These are phyloP conservation scores for Penicillium vulpinum DNA, from an alignment of 2,329 filamentous ascomycete species.

Conservation along the genomic window DNA sequence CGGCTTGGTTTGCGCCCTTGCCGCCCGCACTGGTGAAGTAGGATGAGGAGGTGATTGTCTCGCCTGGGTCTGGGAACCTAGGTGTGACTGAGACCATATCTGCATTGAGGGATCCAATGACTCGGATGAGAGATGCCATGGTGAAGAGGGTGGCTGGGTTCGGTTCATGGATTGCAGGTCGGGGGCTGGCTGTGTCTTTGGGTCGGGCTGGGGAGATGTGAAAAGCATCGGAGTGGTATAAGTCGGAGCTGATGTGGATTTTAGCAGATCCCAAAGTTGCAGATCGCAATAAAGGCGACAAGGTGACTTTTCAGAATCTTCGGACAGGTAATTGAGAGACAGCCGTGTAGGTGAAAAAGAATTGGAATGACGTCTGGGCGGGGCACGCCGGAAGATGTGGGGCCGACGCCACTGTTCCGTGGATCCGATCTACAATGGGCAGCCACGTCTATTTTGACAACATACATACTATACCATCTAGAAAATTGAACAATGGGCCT, in stretches of 20 bases:
- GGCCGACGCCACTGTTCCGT: background rate
- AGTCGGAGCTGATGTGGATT: background rate
- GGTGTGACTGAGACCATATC: conserved; percentile 88
- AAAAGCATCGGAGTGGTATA: background rate
- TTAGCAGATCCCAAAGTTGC: too few species aligned
- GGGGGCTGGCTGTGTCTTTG: background rate
- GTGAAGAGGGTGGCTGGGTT: background rate
- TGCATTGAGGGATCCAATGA: conserved; percentile 91
- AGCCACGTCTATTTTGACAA: background rate
- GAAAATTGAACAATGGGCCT: background rate
- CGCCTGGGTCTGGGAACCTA: conserved; percentile 78
- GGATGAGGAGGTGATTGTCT: conserved; percentile 77
- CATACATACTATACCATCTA: background rate
- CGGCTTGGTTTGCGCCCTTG: conserved; percentile 94
- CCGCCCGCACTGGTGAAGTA: conserved; percentile 83
- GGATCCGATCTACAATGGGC: background rate
- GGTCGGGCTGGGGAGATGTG: background rate
- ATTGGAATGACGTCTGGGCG: background rate
- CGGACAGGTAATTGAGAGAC: background rate
- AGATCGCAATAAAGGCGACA: background rate
- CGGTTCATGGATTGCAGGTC: background rate
- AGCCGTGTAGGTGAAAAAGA: background rate
- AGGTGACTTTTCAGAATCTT: background rate
- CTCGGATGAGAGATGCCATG: conserved; percentile 63
- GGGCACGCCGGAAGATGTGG: background rate